phyloP scores from a whole-genome alignment of 306 rosid species.

The Casuarina equisetifolia region DNA sequence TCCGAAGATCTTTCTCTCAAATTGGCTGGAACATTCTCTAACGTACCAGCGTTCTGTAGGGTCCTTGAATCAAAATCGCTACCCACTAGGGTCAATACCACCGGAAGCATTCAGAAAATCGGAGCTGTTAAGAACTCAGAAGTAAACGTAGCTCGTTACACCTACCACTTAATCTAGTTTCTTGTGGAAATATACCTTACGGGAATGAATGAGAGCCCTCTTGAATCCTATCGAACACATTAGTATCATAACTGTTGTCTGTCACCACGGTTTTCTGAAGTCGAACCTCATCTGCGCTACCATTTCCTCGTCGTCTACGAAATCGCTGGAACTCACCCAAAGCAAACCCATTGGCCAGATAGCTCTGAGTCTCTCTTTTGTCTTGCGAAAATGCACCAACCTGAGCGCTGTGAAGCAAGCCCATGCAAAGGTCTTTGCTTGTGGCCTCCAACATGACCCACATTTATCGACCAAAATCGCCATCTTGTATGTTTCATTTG shows the following conservation, averaged over 20 bases:
- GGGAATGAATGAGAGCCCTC: slow-evolving; percentile 11
- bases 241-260: not conserved
- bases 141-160: too few species aligned
- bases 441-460: slow-evolving; percentile 17
- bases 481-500: slow-evolving; percentile 24
- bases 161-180: not conserved
- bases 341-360: not conserved
- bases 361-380: not conserved
- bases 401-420: slow-evolving; percentile 14
- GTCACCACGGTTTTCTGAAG: not conserved
- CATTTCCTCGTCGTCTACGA: not conserved
- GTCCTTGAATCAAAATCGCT: too few species aligned
- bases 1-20: too few species aligned
- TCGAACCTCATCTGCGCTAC: not conserved
- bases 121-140: too few species aligned
- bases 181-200: not conserved
- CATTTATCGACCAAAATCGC: slow-evolving; percentile 16
- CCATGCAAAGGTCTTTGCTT: slow-evolving; percentile 21
- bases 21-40: too few species aligned
- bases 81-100: too few species aligned
- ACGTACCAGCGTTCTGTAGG: too few species aligned
- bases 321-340: not conserved
- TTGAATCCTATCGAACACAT: not conserved
- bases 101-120: too few species aligned
- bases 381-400: slow-evolving; percentile 9